A percentile compares a stretch with the other conserved stretches of the same genome.
Conservation (phyloP, 306 rosid species). For the Fagus sylvatica region DNA sequence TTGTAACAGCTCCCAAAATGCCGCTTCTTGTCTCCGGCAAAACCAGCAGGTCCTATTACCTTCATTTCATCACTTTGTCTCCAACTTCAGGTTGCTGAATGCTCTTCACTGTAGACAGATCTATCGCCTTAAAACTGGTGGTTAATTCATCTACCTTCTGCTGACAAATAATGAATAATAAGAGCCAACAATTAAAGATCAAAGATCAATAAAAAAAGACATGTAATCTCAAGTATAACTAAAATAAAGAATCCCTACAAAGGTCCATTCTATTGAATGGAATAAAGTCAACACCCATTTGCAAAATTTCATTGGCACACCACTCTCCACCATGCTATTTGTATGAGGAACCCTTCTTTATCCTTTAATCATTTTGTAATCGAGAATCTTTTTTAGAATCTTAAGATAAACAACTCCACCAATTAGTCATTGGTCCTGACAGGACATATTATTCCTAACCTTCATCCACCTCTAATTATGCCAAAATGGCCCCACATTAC, state of each 20-base stretch:
- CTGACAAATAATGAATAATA: slow-evolving; percentile 33
- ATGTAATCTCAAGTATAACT: not conserved
- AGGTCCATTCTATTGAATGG: slow-evolving; percentile 14
- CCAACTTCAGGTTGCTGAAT: slow-evolving; percentile 32
- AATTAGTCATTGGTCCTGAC: slow-evolving; percentile 23
- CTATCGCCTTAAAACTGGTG: slow-evolving; percentile 45
- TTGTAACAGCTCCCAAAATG: slow-evolving; percentile 2
- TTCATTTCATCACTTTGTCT: slow-evolving; percentile 39
- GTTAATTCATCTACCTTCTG: slow-evolving; percentile 51
- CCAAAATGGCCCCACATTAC: slow-evolving; percentile 35
- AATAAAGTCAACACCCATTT: slow-evolving; percentile 28
- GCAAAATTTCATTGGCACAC: slow-evolving; percentile 24
- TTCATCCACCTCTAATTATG: slow-evolving; percentile 24
- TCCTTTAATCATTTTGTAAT: slow-evolving; percentile 26
- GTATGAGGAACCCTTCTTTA: slow-evolving; percentile 24
- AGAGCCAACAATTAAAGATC: not conserved
- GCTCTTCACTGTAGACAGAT: slow-evolving; percentile 40
- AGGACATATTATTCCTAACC: slow-evolving; percentile 29
- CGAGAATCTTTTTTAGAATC: slow-evolving; percentile 22
- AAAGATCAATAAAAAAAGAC: not conserved
- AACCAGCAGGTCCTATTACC: slow-evolving; percentile 17
- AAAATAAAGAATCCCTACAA: not conserved
- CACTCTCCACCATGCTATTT: slow-evolving; percentile 23
- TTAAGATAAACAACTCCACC: slow-evolving; percentile 12
- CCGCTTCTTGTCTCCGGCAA: not conserved